These are phyloP conservation scores for Holtermanniella nyarrowii DNA, from an alignment of 768 basidiomycete species.

Conservation along the genomic window DNA sequence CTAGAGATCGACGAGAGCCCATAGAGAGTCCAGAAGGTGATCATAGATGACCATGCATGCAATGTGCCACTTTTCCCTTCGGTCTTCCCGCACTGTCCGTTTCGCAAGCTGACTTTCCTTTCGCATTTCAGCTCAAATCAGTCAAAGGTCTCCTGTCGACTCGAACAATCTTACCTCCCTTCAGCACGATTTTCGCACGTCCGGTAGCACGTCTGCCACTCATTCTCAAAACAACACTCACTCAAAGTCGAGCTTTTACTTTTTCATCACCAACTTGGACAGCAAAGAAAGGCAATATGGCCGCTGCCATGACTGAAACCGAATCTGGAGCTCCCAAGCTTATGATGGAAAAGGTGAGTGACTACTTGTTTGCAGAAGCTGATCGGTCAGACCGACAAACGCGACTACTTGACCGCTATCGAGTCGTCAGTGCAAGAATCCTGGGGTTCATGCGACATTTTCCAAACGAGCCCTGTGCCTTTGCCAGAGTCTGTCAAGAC, in stretches of 20 bases:
- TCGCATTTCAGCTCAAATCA: background rate
- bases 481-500: conserved; percentile 46
- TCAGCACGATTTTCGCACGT: background rate
- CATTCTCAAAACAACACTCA: background rate
- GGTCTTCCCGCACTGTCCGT: too few relatives aligned
- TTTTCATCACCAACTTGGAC: background rate
- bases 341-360: conserved; percentile 38
- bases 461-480: conserved; percentile 75
- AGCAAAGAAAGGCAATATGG: background rate
- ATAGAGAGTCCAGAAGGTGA: background rate
- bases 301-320: background rate
- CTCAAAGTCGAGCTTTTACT: background rate
- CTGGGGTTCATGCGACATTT: conserved; percentile 68
- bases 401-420: conserved; percentile 71
- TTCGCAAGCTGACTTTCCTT: too few relatives aligned
- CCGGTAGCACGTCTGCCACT: background rate
- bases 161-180: too few relatives aligned
- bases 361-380: conserved; percentile 3
- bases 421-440: conserved; percentile 74
- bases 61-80: too few relatives aligned
- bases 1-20: conserved; percentile 20
- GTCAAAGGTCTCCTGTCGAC: too few relatives aligned
- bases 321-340: conserved; percentile 1
- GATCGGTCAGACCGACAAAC: conserved; percentile 70
- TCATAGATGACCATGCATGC: too few relatives aligned